Evolutionary conservation across 1,284 basidiomycete species (phyloP), one percentile per base, ranked within the genome.

Genomic region (Ustilago nuda): DNA sequence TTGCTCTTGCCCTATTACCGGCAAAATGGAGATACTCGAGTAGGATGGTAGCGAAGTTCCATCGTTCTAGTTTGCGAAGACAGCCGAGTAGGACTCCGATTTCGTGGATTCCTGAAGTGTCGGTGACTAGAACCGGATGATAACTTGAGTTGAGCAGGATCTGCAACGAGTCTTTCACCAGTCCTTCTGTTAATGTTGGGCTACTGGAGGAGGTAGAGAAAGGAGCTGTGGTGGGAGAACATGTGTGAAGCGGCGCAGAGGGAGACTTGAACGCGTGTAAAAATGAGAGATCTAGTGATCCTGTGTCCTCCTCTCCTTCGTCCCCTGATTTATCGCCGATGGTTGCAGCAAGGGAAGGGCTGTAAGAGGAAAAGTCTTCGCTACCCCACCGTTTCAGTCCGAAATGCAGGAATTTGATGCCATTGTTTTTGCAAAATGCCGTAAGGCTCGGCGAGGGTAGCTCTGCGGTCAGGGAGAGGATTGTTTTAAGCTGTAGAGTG

Each of bases 11-110:
- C 3, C 78, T 58, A 17, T 76, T 76, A 0, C 82, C 84, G 3
- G 84, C 83, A 75, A 84, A 84, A 30, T 72, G 64, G 4, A 82
- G 67, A 35, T 85, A 85, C 71, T 84, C 84, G 11, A 83, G 61
- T 4, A 84, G 56, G 51, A 85, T 85, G 33, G 79, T 82, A 0
- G 79, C 78, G 33, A 85, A 82, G 66, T 85, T 84, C 79, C 82
- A 82, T 8, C 82, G 41, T 54, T 83, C 80, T 35, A 85, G 73
- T 35, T 83, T 83, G 43, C 84, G 64, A 3, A 85, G 58, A 46
- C 84, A 85, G 13, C 79, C 84, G 0, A 84, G 66, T 8, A 84
- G 71, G 0, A 82, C 72, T 6, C 82, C 83, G 2, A 80, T 79
- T 55, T 85, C 84, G 56, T 82, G 83, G 12, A 84, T 81, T 0